These are phyloP conservation scores for Chaetomium fimeti DNA, from an alignment of 495 filamentous ascomycete species.

Conservation along the genomic window DNA sequence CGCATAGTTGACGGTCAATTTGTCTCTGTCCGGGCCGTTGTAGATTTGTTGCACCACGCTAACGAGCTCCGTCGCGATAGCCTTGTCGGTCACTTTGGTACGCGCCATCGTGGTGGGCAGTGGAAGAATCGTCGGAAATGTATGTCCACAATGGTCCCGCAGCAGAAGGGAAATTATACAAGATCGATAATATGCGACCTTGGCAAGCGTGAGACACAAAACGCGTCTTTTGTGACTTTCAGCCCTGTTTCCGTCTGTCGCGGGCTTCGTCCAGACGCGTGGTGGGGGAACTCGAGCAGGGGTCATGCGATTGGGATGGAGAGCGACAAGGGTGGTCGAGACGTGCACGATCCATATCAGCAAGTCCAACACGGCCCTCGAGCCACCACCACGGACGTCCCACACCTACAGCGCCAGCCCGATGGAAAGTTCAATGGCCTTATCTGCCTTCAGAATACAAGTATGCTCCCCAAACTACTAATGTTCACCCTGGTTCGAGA, in stretches of 20 bases:
- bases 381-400: no score
- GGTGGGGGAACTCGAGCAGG: neutral
- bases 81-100: constrained; percentile 6
- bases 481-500: no score
- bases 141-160: neutral
- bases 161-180: neutral
- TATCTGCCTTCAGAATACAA: no score
- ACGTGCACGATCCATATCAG: neutral
- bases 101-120: constrained; percentile 11
- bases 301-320: neutral
- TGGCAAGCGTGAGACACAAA: neutral
- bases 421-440: no score
- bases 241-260: neutral
- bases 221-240: neutral
- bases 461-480: no score
- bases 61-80: constrained; percentile 47
- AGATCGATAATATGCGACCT: neutral
- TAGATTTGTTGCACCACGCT: constrained; percentile 59
- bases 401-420: neutral
- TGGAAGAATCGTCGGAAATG: neutral
- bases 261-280: neutral
- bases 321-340: neutral
- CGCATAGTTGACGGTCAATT: constrained; percentile 74
- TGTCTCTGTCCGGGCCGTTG: constrained; percentile 55
- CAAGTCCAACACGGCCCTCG: no score